These are phyloP conservation scores for Solanum hybrid DNA, from an alignment of 305 asterid species.

Conservation along the genomic window DNA sequence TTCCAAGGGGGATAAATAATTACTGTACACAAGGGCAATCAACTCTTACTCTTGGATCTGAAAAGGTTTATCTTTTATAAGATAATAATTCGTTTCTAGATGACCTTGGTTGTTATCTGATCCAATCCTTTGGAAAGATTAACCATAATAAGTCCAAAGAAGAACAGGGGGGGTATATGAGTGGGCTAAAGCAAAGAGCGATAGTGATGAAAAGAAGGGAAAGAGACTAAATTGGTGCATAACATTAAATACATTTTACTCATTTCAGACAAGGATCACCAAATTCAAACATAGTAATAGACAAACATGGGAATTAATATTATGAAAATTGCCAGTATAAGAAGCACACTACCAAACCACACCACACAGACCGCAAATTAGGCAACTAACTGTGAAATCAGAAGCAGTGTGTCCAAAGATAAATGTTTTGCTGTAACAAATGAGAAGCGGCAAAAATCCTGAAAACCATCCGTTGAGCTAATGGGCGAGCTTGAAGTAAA, in stretches of 20 bases:
- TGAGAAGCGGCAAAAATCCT: neutral
- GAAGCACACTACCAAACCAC: neutral
- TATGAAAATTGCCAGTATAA: neutral
- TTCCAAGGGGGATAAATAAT: neutral
- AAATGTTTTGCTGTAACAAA: neutral
- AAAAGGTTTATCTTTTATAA: neutral
- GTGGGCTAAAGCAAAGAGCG: neutral
- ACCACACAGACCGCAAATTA: neutral
- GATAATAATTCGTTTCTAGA: neutral
- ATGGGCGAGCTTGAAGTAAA: conserved; percentile 53
- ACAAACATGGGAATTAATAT: neutral
- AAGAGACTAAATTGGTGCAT: neutral
- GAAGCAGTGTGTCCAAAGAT: neutral
- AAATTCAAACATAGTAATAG: neutral
- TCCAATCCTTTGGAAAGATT: neutral
- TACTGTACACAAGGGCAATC: neutral
- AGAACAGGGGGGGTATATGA: neutral
- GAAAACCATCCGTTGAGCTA: conserved; percentile 7
- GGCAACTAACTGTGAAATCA: neutral
- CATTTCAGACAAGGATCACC: neutral
- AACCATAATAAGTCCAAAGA: neutral
- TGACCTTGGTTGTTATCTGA: neutral
- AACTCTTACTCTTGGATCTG: neutral
- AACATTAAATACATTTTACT: neutral
- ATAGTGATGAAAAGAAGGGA: neutral